Conservation (phyloP, 352 stramenopile genomes). For the Globisporangium canariense region DNA sequence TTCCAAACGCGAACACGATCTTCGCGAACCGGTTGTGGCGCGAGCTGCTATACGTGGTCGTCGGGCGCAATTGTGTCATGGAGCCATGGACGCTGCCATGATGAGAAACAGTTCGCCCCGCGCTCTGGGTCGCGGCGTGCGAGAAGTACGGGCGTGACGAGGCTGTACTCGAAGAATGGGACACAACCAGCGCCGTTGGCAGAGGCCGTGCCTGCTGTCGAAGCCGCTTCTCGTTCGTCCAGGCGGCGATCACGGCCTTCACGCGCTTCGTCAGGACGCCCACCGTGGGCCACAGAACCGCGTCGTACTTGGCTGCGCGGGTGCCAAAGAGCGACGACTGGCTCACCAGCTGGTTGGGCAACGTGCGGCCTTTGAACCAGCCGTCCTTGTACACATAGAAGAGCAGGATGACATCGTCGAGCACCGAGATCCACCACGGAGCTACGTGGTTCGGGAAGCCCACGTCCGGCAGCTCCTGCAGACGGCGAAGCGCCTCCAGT, state of each 20-base stretch:
- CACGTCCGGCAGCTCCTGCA: slow-evolving; percentile 41
- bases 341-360: slow-evolving; percentile 35
- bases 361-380: slow-evolving; percentile 55
- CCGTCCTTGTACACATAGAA: slow-evolving; percentile 65
- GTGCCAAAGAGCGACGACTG: slow-evolving; percentile 55
- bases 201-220: slow-evolving; percentile 4
- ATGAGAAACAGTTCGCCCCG: background rate
- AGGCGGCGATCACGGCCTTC: slow-evolving; percentile 47
- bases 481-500: slow-evolving; percentile 33
- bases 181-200: background rate
- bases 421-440: slow-evolving; percentile 74
- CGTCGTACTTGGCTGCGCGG: slow-evolving; percentile 27
- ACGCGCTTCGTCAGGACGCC: slow-evolving; percentile 48
- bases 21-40: slow-evolving; percentile 76
- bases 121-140: background rate
- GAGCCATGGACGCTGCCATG: background rate
- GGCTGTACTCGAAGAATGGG: background rate
- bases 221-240: slow-evolving; percentile 31
- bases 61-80: background rate
- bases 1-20: slow-evolving; percentile 70
- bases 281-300: slow-evolving; percentile 44
- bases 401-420: slow-evolving; percentile 75
- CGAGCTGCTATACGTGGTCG: slow-evolving; percentile 8
- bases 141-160: background rate
- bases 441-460: slow-evolving; percentile 30